Evolutionary conservation across 148 eudicot genomes (phyloP), one percentile per base, ranked within the genome.

Genomic region (Rhododendron vialii): DNA sequence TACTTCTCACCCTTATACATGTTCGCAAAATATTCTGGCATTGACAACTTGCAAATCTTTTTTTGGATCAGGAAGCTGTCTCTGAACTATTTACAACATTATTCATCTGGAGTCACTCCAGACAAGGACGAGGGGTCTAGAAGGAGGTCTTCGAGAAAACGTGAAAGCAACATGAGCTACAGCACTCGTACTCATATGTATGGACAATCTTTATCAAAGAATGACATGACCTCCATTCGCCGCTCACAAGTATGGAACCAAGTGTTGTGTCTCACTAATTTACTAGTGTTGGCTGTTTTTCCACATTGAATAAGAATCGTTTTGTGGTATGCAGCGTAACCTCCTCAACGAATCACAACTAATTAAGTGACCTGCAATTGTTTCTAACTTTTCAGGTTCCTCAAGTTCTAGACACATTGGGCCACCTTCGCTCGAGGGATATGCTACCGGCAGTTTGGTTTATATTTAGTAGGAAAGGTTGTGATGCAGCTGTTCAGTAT

Each of bases 391-490:
- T 84, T 78, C 87, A 97, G 99, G 96, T 95, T 86, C 99, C 99
- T 89, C 98, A 93, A 91, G 93, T 95, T 83, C 93, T 91, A 88
- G 98, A 97, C 89, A 95, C 99, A 82, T 87, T 95, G 85, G 91
- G 91, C 85, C 98, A 97, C 81, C 96, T 97, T 79, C 90, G 92
- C 87, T 92, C 85, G 86, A 93, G 90, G 90, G 98, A 93, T 80
- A 95, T 97, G 99, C 93, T 97, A 86, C 99, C 99, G 5, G 99
- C 96, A 88, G 89, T 97, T 88, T 97, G 99, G 99, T 97, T 97
- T 87, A 97, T 97, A 84, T 97, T 97, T 88, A 97, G 98, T 91
- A 93, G 99, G 90, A 97, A 93, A 95, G 99, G 99, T 43, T 97
- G 99, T 90, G 99, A 97, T 92, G 98, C 98, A 50, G 95, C 99